These are phyloP conservation scores for Grosmannia huntii DNA, from an alignment of 2,329 filamentous ascomycete genomes.

Conservation along the genomic window DNA sequence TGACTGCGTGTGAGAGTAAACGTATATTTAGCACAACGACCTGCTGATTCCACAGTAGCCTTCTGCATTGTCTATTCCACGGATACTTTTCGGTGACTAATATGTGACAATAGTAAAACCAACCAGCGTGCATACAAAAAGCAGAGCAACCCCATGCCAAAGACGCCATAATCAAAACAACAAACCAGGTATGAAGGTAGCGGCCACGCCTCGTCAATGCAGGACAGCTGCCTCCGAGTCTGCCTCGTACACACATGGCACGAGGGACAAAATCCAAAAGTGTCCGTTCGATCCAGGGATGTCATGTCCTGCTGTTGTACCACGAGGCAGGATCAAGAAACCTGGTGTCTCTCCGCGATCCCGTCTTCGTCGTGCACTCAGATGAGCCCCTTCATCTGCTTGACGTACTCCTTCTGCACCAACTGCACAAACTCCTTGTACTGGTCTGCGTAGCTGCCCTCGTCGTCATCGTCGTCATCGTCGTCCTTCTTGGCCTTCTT, in stretches of 20 bases:
- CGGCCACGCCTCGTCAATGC: neutral
- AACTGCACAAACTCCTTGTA: conserved; percentile 55
- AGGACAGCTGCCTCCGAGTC: neutral
- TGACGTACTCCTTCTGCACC: conserved; percentile 50
- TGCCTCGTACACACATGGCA: neutral
- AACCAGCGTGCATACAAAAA: neutral
- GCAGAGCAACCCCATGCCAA: neutral
- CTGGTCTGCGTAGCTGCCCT: conserved; percentile 48
- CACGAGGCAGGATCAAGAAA: neutral
- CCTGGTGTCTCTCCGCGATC: conserved; percentile 2
- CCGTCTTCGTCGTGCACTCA: conserved; percentile 3
- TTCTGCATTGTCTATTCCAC: neutral
- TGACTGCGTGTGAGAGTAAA: no score
- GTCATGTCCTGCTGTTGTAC: neutral
- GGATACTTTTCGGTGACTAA: neutral
- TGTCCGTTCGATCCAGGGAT: neutral
- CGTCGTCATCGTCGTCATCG: conserved; percentile 27
- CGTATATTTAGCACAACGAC: no score
- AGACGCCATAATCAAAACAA: neutral
- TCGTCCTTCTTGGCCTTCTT: conserved; percentile 40
- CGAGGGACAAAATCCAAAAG: neutral
- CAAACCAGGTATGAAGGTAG: neutral
- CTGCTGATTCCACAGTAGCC: neutral
- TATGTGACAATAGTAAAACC: neutral
- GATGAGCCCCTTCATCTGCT: conserved; percentile 30